Evolutionary conservation across 768 basidiomycete species (phyloP).

Genomic region (Amyloporia xantha): DNA sequence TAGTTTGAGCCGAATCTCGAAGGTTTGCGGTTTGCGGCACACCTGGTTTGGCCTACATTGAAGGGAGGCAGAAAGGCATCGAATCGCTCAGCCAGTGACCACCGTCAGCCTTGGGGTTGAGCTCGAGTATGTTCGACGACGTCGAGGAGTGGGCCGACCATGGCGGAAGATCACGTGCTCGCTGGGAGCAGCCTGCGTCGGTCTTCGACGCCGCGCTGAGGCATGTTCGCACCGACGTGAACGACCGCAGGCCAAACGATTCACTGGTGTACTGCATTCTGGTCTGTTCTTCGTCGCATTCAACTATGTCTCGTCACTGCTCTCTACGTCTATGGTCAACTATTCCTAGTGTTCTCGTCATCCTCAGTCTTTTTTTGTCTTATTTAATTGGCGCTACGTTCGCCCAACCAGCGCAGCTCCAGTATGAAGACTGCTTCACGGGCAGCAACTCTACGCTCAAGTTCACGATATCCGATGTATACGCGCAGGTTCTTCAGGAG

Average conservation of each 20-base stretch:
- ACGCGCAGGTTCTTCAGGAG: conserved; percentile 55
- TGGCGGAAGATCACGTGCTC: background rate
- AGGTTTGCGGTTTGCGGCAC: no score
- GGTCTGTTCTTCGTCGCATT: no score
- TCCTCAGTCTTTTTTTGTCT: conserved; percentile 13
- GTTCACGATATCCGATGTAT: conserved; percentile 62
- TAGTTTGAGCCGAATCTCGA: no score
- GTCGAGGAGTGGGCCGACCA: no score
- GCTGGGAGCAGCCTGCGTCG: background rate
- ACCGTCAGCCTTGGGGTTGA: background rate
- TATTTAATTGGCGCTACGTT: conserved; percentile 11
- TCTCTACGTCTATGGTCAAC: conserved; percentile 11
- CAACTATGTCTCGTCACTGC: conserved; percentile 6
- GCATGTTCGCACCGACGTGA: background rate
- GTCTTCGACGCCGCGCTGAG: conserved; percentile 3
- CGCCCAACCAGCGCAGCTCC: conserved; percentile 52
- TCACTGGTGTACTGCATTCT: background rate
- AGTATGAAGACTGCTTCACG: conserved; percentile 65
- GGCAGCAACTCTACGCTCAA: conserved; percentile 43
- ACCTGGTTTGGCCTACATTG: no score
- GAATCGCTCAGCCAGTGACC: background rate
- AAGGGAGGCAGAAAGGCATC: background rate
- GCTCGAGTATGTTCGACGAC: background rate
- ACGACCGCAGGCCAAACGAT: background rate
- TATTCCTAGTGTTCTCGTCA: conserved; percentile 10